phyloP scores from a whole-genome alignment of 1,284 basidiomycete genomes.

The Sporisorium graminicola region DNA sequence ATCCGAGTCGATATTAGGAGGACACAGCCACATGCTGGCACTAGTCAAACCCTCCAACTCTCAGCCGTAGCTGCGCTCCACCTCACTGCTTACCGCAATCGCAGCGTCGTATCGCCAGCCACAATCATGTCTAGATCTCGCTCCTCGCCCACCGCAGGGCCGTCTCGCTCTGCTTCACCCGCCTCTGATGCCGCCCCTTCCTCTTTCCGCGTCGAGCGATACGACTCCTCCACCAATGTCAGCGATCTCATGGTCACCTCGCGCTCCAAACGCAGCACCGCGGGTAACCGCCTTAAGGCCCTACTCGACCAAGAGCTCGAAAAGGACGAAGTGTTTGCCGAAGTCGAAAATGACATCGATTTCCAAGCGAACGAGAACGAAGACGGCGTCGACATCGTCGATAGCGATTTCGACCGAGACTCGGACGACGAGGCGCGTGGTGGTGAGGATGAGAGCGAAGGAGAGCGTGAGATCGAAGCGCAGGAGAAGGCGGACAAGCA shows the following conservation, averaged over 20 bases:
- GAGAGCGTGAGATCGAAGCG: conserved; percentile 53
- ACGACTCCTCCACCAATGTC: neutral
- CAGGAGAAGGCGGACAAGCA: conserved; percentile 50
- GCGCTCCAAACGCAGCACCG: conserved; percentile 51
- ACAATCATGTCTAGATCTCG: conserved; percentile 8
- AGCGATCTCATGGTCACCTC: conserved; percentile 42
- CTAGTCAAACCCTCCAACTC: no score
- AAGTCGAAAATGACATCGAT: conserved; percentile 63
- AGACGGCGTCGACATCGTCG: conserved; percentile 65
- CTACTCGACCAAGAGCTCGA: conserved; percentile 65
- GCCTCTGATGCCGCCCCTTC: conserved; percentile 2
- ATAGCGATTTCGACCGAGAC: conserved; percentile 64
- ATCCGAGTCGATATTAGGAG: no score
- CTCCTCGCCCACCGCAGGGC: conserved; percentile 5
- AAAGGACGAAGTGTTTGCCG: conserved; percentile 63
- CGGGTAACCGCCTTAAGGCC: conserved; percentile 60
- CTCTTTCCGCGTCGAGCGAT: conserved; percentile 41
- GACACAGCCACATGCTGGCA: neutral
- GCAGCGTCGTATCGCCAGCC: neutral
- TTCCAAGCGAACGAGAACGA: conserved; percentile 58
- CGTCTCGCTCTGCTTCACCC: conserved; percentile 7
- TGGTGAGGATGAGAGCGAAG: conserved; percentile 44
- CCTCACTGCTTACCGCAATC: neutral
- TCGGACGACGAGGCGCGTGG: conserved; percentile 50
- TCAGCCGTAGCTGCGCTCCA: neutral